phyloP scores from a whole-genome alignment of 345 rosid species.

The Arabis hirsuta region DNA sequence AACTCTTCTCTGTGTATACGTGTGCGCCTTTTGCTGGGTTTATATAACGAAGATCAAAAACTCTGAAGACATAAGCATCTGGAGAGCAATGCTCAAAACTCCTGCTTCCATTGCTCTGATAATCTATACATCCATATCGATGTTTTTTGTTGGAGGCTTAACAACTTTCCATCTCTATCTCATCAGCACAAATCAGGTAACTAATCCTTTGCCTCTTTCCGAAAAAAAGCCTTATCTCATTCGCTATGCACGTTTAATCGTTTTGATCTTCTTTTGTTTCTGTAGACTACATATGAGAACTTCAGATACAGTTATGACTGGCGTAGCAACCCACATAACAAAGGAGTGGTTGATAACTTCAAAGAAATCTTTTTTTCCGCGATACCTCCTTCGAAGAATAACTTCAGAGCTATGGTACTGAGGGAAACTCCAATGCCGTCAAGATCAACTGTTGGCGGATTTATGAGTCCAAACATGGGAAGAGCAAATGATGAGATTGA shows the following conservation, averaged over 20 bases:
- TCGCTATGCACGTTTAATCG: not conserved
- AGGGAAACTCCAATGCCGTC: slow-evolving; percentile 66
- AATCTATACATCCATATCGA: slow-evolving; percentile 65
- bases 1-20: slow-evolving; percentile 79
- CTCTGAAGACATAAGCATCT: slow-evolving; percentile 50
- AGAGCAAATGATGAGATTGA: slow-evolving; percentile 77
- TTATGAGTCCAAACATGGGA: slow-evolving; percentile 95
- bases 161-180: slow-evolving; percentile 85
- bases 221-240: not conserved
- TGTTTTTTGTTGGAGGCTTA: slow-evolving; percentile 96
- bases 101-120: slow-evolving; percentile 80
- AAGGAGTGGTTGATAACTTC: slow-evolving; percentile 74
- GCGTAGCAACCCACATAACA: slow-evolving; percentile 76
- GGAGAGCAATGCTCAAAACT: slow-evolving; percentile 71
- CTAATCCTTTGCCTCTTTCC: not conserved
- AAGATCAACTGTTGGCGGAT: slow-evolving; percentile 65
- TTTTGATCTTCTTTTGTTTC: slow-evolving; percentile 12
- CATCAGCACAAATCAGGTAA: slow-evolving; percentile 80
- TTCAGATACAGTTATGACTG: slow-evolving; percentile 74
- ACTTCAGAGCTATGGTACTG: slow-evolving; percentile 65
- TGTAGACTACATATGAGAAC: slow-evolving; percentile 91
- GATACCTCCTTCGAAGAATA: slow-evolving; percentile 74
- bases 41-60: slow-evolving; percentile 68
- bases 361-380: slow-evolving; percentile 68
- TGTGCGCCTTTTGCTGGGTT: slow-evolving; percentile 78